A percentile compares a stretch with the other conserved stretches of the same genome.
These are phyloP conservation scores for Cutaneotrichosporon arboriforme DNA, from an alignment of 1,284 basidiomycete species.

Conservation along the genomic window DNA sequence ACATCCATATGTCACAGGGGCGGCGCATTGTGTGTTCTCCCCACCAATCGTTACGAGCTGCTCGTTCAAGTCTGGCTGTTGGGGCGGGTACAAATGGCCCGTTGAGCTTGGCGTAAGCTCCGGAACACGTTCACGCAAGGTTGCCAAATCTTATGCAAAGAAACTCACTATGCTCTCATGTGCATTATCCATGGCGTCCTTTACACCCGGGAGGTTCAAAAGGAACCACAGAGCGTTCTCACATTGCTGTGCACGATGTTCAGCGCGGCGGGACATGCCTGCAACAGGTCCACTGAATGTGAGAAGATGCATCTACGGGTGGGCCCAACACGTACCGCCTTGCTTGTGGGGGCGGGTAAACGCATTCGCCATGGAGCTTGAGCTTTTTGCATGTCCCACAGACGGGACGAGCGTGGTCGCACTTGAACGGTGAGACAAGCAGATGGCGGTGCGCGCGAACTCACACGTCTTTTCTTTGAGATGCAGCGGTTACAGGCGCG, in stretches of 20 bases:
- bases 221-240: constrained; percentile 21
- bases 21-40: constrained; percentile 7
- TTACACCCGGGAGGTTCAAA: constrained; percentile 16
- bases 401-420: constrained; percentile 20
- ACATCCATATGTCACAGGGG: constrained; percentile 6
- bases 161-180: constrained; percentile 3
- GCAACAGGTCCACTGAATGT: constrained; percentile 23
- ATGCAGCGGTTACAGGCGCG: constrained; percentile 24
- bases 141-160: background rate
- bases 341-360: constrained; percentile 20
- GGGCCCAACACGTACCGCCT: constrained; percentile 15
- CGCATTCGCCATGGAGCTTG: constrained; percentile 15
- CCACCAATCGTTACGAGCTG: constrained; percentile 16
- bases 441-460: background rate
- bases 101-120: background rate
- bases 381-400: constrained; percentile 19
- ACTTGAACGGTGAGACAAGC: constrained; percentile 8
- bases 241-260: constrained; percentile 18
- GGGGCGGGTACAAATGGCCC: constrained; percentile 7
- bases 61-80: constrained; percentile 12
- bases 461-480: constrained; percentile 19
- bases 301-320: too few species aligned
- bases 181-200: constrained; percentile 3
- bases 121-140: background rate
- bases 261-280: constrained; percentile 16